Conservation (phyloP, 176 grass and related monocot genomes). For the Oryza coarctata region DNA sequence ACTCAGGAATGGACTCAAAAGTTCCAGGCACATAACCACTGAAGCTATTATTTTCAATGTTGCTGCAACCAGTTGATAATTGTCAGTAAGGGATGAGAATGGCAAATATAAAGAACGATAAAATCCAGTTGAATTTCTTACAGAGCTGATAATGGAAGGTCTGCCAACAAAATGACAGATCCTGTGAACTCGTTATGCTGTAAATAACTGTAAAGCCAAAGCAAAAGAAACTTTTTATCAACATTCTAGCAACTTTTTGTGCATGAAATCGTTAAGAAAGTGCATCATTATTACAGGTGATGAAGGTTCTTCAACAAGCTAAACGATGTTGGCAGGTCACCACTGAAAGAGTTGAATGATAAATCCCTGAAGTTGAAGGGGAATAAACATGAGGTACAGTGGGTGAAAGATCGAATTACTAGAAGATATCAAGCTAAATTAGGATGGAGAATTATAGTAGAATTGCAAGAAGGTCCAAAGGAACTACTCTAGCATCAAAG, state of each 20-base stretch:
- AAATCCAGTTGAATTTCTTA: conserved; percentile 51
- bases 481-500: conserved; percentile 31
- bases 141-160: conserved; percentile 70
- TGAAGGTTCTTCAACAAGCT: conserved; percentile 67
- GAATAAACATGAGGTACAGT: conserved; percentile 2
- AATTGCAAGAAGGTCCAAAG: neutral
- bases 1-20: conserved; percentile 71
- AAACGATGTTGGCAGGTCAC: conserved; percentile 80
- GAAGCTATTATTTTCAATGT: conserved; percentile 87
- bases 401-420: neutral
- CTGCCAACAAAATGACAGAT: conserved; percentile 74
- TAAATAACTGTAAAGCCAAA: conserved; percentile 65
- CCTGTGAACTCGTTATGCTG: conserved; percentile 88
- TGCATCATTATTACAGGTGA: conserved; percentile 55
- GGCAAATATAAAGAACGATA: conserved; percentile 7
- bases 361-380: conserved; percentile 58
- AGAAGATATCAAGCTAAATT: neutral
- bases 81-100: conserved; percentile 22
- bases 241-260: conserved; percentile 21
- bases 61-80: conserved; percentile 44
- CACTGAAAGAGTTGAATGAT: conserved; percentile 76
- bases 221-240: conserved; percentile 20
- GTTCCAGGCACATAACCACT: conserved; percentile 82
- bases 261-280: conserved; percentile 29
- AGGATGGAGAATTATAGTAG: neutral